Conservation (phyloP, 768 basidiomycete species). For the Pholiota microspora region DNA sequence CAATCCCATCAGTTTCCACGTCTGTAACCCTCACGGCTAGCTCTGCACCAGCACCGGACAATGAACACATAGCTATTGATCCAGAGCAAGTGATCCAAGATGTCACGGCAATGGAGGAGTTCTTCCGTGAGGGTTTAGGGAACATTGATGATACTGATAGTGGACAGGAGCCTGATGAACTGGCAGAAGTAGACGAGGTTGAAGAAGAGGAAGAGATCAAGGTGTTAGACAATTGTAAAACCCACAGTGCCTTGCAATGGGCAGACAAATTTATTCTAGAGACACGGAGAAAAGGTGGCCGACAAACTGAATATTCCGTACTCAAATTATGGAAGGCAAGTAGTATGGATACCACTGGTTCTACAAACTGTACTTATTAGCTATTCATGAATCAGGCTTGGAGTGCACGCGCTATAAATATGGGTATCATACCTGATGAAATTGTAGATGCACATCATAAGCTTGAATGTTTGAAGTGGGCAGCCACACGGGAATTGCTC, state of each 20-base stretch:
- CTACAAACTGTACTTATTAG: not conserved
- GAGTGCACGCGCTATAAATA: not conserved
- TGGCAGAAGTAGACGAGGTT: not conserved
- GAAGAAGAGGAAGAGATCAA: no score
- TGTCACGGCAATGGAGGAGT: not conserved
- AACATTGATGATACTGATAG: not conserved
- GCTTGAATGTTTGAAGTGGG: constrained; percentile 13
- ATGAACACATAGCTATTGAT: not conserved
- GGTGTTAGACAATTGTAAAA: not conserved
- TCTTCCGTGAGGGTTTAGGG: not conserved
- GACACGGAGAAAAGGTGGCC: constrained; percentile 10
- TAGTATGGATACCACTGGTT: not conserved
- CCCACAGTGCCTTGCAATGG: constrained; percentile 3
- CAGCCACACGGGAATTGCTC: constrained; percentile 7
- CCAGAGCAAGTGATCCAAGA: not conserved
- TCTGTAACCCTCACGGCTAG: not conserved
- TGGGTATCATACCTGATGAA: not conserved
- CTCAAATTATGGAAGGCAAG: constrained; percentile 11
- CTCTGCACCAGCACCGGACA: no score
- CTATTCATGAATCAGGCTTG: not conserved
- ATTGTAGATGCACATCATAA: constrained; percentile 9
- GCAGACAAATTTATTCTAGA: constrained; percentile 13
- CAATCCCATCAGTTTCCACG: not conserved
- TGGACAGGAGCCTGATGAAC: not conserved
- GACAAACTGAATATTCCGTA: constrained; percentile 10